Base-by-base conservation (phyloP, 2,329 filamentous ascomycete genomes). In the Coniochaeta sp. region DNA sequence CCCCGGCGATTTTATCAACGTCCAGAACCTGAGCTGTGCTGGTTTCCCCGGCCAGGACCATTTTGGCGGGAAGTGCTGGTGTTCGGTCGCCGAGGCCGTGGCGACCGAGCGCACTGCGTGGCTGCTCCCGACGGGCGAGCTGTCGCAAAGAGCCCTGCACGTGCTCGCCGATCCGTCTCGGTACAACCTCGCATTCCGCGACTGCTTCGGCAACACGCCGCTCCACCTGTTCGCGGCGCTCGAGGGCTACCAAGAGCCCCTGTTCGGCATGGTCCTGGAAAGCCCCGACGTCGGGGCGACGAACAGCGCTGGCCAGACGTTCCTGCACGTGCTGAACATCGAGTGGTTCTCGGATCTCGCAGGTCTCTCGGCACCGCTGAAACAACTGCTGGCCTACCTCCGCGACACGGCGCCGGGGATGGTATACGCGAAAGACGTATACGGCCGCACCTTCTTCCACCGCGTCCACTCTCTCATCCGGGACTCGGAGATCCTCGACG, bases 381-480 rank as follows among this genome's bases (percentile, higher is more conserved):
- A 63, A 36, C 66, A 60, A 55, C 67, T 73, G 9, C 65, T 75
- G 14, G 60, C 52, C 0, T 60, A 67, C 3, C 62, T 80, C 12
- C 55, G 72, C 6, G 55, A 63, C 1, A 57, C 24, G 56, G 65
- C 9, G 32, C 65, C 63, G 1, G 60, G 66, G 38, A 69, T 76
- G 24, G 65, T 81, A 30, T 70, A 71, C 22, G 65, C 68, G 1
- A 69, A 70, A 16, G 82, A 85, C 62, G 67, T 74, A 40, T 84
- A 82, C 62, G 82, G 82, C 1, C 79, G 82, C 42, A 83, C 74
- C 5, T 74, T 81, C 52, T 81, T 82, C 32, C 82, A 85, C 64
- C 68, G 76, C 3, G 68, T 80, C 0, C 61, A 67, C 22, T 68
- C 70, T 3, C 66, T 69, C 17, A 59, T 75, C 32, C 63, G 64